Base-by-base conservation (phyloP, 169 alveolate species). In the Neospora caninum region DNA sequence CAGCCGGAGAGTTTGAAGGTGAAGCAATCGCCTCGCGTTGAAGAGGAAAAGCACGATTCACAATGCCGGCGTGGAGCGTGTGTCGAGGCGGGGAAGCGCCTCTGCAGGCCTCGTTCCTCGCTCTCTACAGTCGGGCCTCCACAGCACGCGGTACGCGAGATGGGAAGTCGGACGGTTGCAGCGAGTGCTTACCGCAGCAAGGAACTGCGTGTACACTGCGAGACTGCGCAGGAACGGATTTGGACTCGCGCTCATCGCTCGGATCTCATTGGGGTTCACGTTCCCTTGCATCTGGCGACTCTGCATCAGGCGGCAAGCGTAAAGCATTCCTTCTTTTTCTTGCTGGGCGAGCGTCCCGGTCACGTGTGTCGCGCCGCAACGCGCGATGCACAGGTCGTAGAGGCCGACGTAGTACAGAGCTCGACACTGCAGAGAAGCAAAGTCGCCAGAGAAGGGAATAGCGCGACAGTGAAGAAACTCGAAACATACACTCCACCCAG, bases 341-440 rank as follows among this genome's bases (percentile, higher is more conserved):
- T 82, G 89, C 67, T 82, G 89, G 18, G 89, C 89, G 38, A 82
- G 89, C 7, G 34, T 9, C 18, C 89, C 89, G 6, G 89, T 82
- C 36, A 82, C 89, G 69, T 41, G 89, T 31, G 67, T 27, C 39
- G 67, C 41, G 69, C 67, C 64, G 41, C 89, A 82, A 36, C 89
- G 89, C n/a, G 69, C 34, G 64, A 38, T 36, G 89, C 89, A 82
- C 67, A 9, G 34, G 64, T 82, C 89, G 36, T 41, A 82, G 69
- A 82, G 31, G n/a, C 89, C 89, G 39, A 82, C 64, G 38, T 82
- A 82, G 38, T 82, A 82, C 67, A 82, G 89, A 18, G 67, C 64
- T 13, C 89, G 58, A 29, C 89, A 82, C 89, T 82, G 89, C 89
- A 82, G 38, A 29, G 10, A 43, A 38, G 67, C 58, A 82, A 64